Evolutionary conservation across 441 rosid species (phyloP).

Genomic region (Eruca vesicaria): DNA sequence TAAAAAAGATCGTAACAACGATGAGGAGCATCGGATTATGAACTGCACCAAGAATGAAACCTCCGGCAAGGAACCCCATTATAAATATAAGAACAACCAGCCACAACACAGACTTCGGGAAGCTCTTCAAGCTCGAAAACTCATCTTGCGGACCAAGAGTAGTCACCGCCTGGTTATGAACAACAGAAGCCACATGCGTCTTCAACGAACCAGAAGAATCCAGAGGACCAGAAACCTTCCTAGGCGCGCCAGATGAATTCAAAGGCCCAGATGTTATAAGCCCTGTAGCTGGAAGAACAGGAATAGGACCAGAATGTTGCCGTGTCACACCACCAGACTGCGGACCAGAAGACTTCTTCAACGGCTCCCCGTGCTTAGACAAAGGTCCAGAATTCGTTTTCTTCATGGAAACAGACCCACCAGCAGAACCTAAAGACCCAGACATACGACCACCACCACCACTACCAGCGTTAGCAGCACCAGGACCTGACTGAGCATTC

Average conservation of each 20-base stretch:
- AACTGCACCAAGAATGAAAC: conserved; percentile 97
- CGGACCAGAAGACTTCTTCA: conserved; percentile 92
- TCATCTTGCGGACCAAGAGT: conserved; percentile 79
- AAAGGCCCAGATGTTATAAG: conserved; percentile 97
- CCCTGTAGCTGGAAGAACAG: conserved; percentile 89
- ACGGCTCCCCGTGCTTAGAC: conserved; percentile 90
- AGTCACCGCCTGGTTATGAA: conserved; percentile 86
- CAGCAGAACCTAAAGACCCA: conserved; percentile 61
- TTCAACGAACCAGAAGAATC: conserved; percentile 84
- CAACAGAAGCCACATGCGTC: conserved; percentile 58
- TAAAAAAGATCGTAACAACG: conserved; percentile 81
- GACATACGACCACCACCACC: conserved; percentile 77
- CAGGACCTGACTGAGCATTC: conserved; percentile 87
- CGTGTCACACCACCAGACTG: conserved; percentile 92
- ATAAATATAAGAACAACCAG: conserved; percentile 82
- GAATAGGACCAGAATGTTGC: conserved; percentile 91
- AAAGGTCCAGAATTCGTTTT: conserved; percentile 95
- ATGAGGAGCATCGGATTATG: conserved; percentile 93
- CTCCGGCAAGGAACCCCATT: conserved; percentile 99
- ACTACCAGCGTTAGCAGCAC: conserved; percentile 67
- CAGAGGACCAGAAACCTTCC: conserved; percentile 93
- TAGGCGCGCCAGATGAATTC: conserved; percentile 88
- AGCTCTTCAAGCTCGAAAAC: conserved; percentile 75
- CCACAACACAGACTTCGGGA: conserved; percentile 93
- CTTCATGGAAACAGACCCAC: conserved; percentile 78